Evolutionary conservation across 2,329 filamentous ascomycete species (phyloP).

Genomic region (Leptographium procerum): DNA sequence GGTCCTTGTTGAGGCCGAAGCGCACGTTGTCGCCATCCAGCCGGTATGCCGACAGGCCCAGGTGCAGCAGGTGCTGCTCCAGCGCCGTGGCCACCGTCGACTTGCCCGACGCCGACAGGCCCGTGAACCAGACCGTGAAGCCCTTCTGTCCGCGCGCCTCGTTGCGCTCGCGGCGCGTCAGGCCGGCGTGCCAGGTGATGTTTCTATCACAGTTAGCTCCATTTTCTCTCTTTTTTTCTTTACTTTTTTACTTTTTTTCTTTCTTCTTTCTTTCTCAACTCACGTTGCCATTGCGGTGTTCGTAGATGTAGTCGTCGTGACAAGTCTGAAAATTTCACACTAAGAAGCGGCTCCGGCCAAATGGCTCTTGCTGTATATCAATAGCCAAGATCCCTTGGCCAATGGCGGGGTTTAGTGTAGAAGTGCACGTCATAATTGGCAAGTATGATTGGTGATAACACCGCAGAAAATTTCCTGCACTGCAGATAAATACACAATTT

Average conservation of each 20-base stretch:
- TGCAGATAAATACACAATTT: background rate
- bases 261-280: background rate
- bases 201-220: slow-evolving; percentile 43
- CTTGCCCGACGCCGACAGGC: slow-evolving; percentile 91
- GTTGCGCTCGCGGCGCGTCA: slow-evolving; percentile 68
- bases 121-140: slow-evolving; percentile 96
- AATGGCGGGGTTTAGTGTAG: background rate
- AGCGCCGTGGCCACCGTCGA: slow-evolving; percentile 94
- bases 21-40: slow-evolving; percentile 98
- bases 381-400: no score
- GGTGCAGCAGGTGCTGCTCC: slow-evolving; percentile 89
- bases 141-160: slow-evolving; percentile 69
- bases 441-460: background rate
- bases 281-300: slow-evolving; percentile 8
- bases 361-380: background rate
- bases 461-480: background rate
- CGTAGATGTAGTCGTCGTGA: no score
- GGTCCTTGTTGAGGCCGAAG: slow-evolving; percentile 94
- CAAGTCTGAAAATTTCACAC: no score
- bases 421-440: background rate
- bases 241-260: background rate
- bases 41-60: slow-evolving; percentile 74
- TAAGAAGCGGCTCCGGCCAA: background rate
- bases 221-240: background rate
- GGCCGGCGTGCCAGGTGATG: slow-evolving; percentile 80